Evolutionary conservation across 1,139 yeast genomes (phyloP).

Genomic region (Diutina scorzettiae): DNA sequence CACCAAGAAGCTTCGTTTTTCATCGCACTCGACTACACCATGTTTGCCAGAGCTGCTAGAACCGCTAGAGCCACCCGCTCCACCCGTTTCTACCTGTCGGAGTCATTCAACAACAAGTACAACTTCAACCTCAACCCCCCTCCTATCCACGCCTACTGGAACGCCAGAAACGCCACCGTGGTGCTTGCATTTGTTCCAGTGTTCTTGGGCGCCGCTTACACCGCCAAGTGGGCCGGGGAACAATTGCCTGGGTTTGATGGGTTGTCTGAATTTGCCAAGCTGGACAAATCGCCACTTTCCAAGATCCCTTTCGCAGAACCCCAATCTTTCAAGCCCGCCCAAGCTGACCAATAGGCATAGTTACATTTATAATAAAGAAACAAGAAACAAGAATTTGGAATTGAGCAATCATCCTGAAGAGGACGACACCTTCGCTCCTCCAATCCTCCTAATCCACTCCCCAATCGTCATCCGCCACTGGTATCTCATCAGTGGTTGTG

Average conservation of each 20-base stretch:
- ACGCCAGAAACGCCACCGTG: slow-evolving; percentile 25
- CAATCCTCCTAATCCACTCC: neutral
- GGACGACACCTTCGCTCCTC: neutral
- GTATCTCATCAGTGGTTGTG: too few relatives aligned
- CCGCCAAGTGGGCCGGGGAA: slow-evolving; percentile 22
- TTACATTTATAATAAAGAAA: too few relatives aligned
- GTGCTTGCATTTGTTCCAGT: slow-evolving; percentile 29
- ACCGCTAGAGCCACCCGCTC: neutral
- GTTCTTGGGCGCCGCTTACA: slow-evolving; percentile 23
- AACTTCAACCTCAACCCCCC: slow-evolving; percentile 36
- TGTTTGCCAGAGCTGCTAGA: neutral
- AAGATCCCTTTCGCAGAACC: slow-evolving; percentile 28
- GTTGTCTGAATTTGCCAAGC: slow-evolving; percentile 22
- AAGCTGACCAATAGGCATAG: too few relatives aligned
- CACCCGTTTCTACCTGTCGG: slow-evolving; percentile 6
- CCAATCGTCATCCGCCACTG: too few relatives aligned
- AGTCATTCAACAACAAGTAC: slow-evolving; percentile 30
- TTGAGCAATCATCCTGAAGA: too few relatives aligned
- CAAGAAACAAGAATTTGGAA: too few relatives aligned
- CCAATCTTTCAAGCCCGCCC: slow-evolving; percentile 13
- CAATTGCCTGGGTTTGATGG: slow-evolving; percentile 22
- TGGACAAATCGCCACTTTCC: slow-evolving; percentile 28
- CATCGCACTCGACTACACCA: too few relatives aligned
- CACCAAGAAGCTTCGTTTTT: too few relatives aligned
- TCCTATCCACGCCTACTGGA: slow-evolving; percentile 39